phyloP scores from a whole-genome alignment of 257 asterid species.

The Mentha longifolia region DNA sequence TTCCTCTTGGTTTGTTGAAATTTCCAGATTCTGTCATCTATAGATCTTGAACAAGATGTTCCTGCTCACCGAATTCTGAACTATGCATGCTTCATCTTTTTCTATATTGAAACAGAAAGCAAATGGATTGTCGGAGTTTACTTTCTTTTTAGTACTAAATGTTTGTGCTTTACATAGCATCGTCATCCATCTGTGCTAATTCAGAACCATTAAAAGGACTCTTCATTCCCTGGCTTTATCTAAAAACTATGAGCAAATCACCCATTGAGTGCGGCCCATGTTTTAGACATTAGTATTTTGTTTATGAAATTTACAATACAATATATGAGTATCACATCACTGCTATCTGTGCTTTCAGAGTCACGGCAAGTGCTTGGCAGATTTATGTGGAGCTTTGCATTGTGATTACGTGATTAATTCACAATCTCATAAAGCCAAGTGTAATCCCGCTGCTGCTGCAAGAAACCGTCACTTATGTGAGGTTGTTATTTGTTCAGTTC shows the following conservation, averaged over 20 bases:
- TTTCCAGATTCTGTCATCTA: background rate
- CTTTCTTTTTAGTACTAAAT: background rate
- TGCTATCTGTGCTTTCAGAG: constrained; percentile 52
- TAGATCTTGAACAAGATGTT: background rate
- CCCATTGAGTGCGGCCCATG: background rate
- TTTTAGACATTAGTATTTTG: background rate
- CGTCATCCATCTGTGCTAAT: background rate
- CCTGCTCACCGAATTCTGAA: constrained; percentile 8
- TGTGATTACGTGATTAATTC: constrained; percentile 67
- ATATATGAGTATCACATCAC: background rate
- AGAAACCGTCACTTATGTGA: constrained; percentile 85
- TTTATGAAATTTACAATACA: constrained; percentile 10
- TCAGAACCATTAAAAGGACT: constrained; percentile 17
- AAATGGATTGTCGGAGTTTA: background rate
- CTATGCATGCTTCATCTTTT: background rate
- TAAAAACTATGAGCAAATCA: constrained; percentile 15
- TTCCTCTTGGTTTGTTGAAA: background rate
- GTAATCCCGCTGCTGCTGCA: constrained; percentile 92
- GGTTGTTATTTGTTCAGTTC: constrained; percentile 46
- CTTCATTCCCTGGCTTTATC: constrained; percentile 8
- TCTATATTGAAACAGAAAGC: background rate
- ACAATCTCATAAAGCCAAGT: constrained; percentile 70
- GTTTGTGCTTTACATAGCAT: background rate
- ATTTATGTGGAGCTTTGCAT: constrained; percentile 91
- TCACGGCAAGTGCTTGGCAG: constrained; percentile 89